Base-by-base conservation (phyloP, 2,329 filamentous ascomycete species). In the Aspergillus eucalypticola region DNA sequence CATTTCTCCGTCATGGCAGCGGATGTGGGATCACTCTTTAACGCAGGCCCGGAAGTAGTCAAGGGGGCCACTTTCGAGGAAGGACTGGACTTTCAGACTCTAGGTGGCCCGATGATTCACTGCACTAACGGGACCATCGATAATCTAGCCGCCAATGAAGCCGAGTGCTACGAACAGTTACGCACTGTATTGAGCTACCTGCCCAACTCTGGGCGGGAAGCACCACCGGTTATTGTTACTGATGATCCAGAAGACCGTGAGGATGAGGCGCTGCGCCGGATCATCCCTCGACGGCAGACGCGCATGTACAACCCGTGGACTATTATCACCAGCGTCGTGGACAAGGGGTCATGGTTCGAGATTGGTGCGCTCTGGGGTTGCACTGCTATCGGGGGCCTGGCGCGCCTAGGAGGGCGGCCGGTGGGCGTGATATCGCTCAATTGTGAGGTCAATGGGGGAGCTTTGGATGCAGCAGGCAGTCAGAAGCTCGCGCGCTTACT, bases 1-100 rank as follows among this genome's bases (percentile, higher is more conserved):
- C 86, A 88, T 68, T 89, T 88, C 67, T 85, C 82, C 1, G 86
- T 88, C 35, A 88, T 88, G 86, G 85, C 86, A 3, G 84, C 76
- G 4, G 84, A 88, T 68, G 78, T 89, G 1, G 86, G 86, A 0
- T 79, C 80, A 1, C 67, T 88, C 23, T 88, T 89, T 68, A 88
- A 88, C 67, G 86, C 86, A 6, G 86, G 86, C 0, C 86, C 86
- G 0, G 83, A 84, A 61, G 85, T 88, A 0, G 86, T 88, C 17
- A 83, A 84, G 52, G 77, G 81, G 6, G 86, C 86, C 1, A 89
- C 86, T 0, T 88, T 88, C 64, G 86, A 88, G 68, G 86, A 88
- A 74, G 86, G 82, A 0, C 71, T 88, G 2, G 81, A 78, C 3
- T 83, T 87, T 51, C 80, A 80, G 11, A 84, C 88, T 63, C 76